Evolutionary conservation across 2,329 filamentous ascomycete genomes (phyloP).

Genomic region (Aspergillus viridinutans): DNA sequence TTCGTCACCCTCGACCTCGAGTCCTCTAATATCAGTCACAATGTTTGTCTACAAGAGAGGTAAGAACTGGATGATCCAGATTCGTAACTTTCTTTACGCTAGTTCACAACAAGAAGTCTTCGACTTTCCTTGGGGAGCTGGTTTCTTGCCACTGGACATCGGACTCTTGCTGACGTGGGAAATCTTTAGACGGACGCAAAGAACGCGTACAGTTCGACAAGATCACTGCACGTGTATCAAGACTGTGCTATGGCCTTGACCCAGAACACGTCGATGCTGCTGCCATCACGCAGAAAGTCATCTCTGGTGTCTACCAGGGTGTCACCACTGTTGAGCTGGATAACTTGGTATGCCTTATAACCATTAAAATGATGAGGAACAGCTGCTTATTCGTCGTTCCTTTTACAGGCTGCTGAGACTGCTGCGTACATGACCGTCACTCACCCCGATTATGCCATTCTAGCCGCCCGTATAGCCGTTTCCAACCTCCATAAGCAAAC

Average conservation of each 20-base stretch:
- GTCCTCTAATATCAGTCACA: slow-evolving; percentile 22
- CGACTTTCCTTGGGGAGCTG: neutral
- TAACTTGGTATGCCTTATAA: slow-evolving; percentile 68
- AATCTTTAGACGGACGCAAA: slow-evolving; percentile 82
- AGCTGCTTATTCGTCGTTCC: slow-evolving; percentile 14
- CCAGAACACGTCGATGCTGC: slow-evolving; percentile 94
- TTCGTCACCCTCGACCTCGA: slow-evolving; percentile 9
- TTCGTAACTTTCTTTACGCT: neutral
- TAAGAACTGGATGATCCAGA: slow-evolving; percentile 32
- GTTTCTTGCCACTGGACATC: slow-evolving; percentile 15
- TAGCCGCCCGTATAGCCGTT: slow-evolving; percentile 95
- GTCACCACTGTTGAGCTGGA: slow-evolving; percentile 96
- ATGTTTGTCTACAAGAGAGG: slow-evolving; percentile 64
- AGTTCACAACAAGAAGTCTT: neutral
- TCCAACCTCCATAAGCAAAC: slow-evolving; percentile 99
- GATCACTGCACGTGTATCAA: slow-evolving; percentile 96
- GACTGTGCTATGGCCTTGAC: slow-evolving; percentile 96
- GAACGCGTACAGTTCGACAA: slow-evolving; percentile 99
- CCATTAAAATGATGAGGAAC: neutral
- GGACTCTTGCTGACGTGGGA: slow-evolving; percentile 16
- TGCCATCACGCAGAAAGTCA: slow-evolving; percentile 98
- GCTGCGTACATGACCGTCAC: slow-evolving; percentile 99
- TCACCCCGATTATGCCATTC: slow-evolving; percentile 97
- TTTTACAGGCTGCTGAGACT: slow-evolving; percentile 82
- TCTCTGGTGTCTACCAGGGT: slow-evolving; percentile 97